phyloP scores from a whole-genome alignment of 768 basidiomycete species.

The Kwoniella shandongensis region DNA sequence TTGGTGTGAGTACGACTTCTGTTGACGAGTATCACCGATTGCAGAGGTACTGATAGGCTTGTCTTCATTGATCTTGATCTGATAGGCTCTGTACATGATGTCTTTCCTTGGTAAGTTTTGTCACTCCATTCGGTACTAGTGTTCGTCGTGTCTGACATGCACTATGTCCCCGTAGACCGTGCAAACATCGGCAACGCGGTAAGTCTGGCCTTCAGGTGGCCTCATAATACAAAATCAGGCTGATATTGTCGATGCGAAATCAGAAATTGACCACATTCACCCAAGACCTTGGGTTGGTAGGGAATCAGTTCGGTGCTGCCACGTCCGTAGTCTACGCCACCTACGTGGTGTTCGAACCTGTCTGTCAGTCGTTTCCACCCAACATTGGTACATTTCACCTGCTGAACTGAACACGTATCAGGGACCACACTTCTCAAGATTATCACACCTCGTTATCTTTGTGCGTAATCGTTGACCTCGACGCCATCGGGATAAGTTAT shows the following conservation, averaged over 20 bases:
- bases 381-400: too few species aligned
- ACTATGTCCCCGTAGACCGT: conserved; percentile 8
- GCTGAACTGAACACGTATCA: too few species aligned
- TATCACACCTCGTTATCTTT: too few species aligned
- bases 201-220: too few species aligned
- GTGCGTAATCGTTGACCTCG: too few species aligned
- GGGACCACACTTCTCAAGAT: too few species aligned
- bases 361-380: conserved; percentile 1
- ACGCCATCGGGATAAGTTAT: too few species aligned
- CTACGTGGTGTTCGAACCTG: conserved; percentile 40
- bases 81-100: conserved; percentile 11
- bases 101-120: conserved; percentile 10
- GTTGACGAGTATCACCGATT: not conserved
- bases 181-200: conserved; percentile 11
- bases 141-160: not conserved
- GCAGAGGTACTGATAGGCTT: not conserved
- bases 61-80: too few species aligned
- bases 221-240: too few species aligned
- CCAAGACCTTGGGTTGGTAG: conserved; percentile 12
- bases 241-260: not conserved
- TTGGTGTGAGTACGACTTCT: not conserved
- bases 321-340: conserved; percentile 67
- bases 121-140: not conserved
- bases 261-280: conserved; percentile 3
- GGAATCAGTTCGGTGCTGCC: conserved; percentile 31